These are phyloP conservation scores for Sistotremastrum niveocremeum DNA, from an alignment of 768 basidiomycete genomes.

Conservation along the genomic window DNA sequence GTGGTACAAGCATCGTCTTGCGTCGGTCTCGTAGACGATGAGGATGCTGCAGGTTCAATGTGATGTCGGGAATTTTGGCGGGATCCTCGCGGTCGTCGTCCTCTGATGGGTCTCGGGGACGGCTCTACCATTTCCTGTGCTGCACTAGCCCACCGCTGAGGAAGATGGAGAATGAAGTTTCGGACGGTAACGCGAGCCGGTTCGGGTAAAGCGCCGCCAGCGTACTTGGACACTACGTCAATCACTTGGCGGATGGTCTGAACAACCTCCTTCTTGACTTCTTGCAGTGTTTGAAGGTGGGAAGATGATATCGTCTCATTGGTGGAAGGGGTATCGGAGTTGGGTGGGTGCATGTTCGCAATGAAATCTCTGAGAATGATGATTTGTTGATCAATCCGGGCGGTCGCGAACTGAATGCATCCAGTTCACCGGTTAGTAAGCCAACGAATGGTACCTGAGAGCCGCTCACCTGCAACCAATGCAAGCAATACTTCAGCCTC, in stretches of 20 bases:
- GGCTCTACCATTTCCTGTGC: constrained; percentile 6
- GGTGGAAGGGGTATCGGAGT: constrained; percentile 9
- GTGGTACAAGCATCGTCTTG: constrained; percentile 17
- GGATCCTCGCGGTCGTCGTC: constrained; percentile 13
- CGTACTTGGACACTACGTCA: constrained; percentile 63
- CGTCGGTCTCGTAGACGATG: neutral
- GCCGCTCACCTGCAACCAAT: constrained; percentile 67
- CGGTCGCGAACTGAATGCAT: constrained; percentile 58
- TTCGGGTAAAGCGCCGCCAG: constrained; percentile 77
- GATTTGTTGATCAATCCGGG: constrained; percentile 80
- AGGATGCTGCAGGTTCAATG: neutral
- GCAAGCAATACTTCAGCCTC: constrained; percentile 69
- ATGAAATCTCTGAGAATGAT: constrained; percentile 75
- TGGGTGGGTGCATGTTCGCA: constrained; percentile 38
- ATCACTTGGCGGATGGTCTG: constrained; percentile 83
- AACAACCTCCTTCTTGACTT: constrained; percentile 73
- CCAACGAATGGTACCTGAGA: neutral
- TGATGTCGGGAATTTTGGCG: constrained; percentile 17
- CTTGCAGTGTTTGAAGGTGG: constrained; percentile 55
- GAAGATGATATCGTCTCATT: constrained; percentile 10
- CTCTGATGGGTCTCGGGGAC: constrained; percentile 15
- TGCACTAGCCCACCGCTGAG: constrained; percentile 61
- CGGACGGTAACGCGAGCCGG: constrained; percentile 64
- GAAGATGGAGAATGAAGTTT: constrained; percentile 66
- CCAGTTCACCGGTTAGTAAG: constrained; percentile 1